phyloP scores from a whole-genome alignment of 495 filamentous ascomycete genomes.

The Hypomontagnella submonticulosa region DNA sequence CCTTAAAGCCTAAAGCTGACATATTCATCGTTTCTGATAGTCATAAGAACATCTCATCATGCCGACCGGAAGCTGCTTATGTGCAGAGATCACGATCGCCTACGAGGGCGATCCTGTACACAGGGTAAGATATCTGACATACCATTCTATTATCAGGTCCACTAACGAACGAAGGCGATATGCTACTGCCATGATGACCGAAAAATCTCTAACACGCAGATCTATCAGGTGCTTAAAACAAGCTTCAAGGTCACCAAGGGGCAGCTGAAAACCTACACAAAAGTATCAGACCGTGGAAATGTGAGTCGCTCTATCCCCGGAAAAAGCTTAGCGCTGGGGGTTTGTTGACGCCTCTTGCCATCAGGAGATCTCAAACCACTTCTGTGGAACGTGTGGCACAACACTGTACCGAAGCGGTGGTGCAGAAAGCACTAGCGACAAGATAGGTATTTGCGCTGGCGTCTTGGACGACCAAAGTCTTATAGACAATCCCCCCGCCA shows the following conservation, averaged over 20 bases:
- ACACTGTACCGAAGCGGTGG: conserved; percentile 12
- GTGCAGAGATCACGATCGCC: conserved; percentile 21
- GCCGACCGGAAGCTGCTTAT: conserved; percentile 25
- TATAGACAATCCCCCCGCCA: conserved; percentile 5
- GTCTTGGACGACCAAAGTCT: conserved; percentile 24
- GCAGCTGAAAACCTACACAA: conserved; percentile 15
- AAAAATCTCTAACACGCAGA: conserved; percentile 16
- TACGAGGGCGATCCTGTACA: conserved; percentile 18
- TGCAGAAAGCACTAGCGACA: not conserved
- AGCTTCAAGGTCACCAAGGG: conserved; percentile 20
- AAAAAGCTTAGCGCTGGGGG: not conserved
- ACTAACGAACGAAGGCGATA: conserved; percentile 13
- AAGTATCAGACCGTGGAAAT: conserved; percentile 23
- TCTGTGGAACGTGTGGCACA: conserved; percentile 19
- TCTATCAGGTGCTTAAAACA: conserved; percentile 10
- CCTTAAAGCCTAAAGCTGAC: too few relatives aligned
- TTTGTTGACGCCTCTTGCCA: not conserved
- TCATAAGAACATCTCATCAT: not conserved
- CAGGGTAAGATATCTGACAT: not conserved
- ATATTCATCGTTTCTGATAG: too few relatives aligned
- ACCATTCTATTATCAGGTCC: not conserved
- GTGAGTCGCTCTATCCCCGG: not conserved
- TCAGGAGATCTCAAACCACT: conserved; percentile 20
- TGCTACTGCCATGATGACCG: conserved; percentile 26
- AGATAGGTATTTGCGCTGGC: conserved; percentile 17